These are phyloP conservation scores for Dictyophora rubrovolvata DNA, from an alignment of 768 basidiomycete species.

Conservation along the genomic window DNA sequence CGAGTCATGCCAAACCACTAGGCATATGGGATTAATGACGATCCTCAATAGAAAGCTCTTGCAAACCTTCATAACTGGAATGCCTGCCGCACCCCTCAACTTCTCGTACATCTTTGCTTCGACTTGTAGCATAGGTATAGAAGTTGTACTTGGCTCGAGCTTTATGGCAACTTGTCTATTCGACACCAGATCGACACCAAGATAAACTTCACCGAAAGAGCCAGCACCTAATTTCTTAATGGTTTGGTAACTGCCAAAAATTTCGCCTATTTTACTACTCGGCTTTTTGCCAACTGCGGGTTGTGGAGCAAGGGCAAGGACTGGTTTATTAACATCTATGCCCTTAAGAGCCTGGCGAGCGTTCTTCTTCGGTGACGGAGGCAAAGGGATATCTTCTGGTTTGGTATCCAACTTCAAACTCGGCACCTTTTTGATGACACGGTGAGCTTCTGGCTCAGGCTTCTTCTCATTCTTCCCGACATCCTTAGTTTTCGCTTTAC, in stretches of 20 bases:
- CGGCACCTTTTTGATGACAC: background rate
- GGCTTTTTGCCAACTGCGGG: background rate
- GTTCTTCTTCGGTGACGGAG: constrained; percentile 4
- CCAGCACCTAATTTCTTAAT: constrained; percentile 57
- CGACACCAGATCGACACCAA: constrained; percentile 67
- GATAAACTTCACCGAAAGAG: constrained; percentile 90
- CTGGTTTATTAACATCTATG: constrained; percentile 5
- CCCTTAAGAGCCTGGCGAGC: background rate
- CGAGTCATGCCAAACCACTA: constrained; percentile 7
- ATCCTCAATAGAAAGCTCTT: background rate
- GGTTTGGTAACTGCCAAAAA: constrained; percentile 8
- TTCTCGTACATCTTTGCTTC: constrained; percentile 8
- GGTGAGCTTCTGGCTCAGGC: background rate
- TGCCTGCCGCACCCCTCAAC: constrained; percentile 27
- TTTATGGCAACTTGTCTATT: constrained; percentile 9
- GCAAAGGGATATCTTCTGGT: background rate
- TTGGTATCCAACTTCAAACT: background rate
- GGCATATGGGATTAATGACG: background rate
- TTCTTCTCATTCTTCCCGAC: constrained; percentile 4
- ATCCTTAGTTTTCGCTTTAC: background rate
- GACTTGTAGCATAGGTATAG: constrained; percentile 1
- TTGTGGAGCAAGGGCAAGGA: background rate
- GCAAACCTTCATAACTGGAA: constrained; percentile 14
- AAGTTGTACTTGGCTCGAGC: constrained; percentile 1
- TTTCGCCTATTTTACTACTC: background rate